These are phyloP conservation scores for Trametes maxima DNA, from an alignment of 768 basidiomycete genomes.

Conservation along the genomic window DNA sequence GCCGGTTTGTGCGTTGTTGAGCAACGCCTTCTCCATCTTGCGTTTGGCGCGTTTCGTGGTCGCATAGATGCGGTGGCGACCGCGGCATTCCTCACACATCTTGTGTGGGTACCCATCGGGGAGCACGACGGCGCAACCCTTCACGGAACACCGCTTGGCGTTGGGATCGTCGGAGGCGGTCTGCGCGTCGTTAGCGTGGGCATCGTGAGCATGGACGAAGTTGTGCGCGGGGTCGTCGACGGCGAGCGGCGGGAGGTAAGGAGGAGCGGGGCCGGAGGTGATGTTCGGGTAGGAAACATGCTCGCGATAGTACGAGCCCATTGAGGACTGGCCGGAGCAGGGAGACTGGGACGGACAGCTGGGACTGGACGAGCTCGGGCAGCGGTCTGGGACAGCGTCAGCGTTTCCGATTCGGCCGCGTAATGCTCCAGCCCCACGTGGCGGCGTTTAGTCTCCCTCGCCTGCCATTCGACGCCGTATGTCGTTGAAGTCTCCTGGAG, in stretches of 20 bases:
- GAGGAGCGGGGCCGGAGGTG: conserved; percentile 7
- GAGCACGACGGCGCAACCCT: conserved; percentile 43
- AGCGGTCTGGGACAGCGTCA: conserved; percentile 14
- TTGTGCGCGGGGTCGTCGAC: background rate
- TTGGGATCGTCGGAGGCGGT: background rate
- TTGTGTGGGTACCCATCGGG: conserved; percentile 39
- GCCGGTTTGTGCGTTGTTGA: conserved; percentile 24
- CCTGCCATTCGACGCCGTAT: too few species aligned
- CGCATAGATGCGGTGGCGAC: conserved; percentile 53
- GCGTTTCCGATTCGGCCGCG: background rate
- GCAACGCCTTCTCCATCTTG: conserved; percentile 52
- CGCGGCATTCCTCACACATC: conserved; percentile 57
- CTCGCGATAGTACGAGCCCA: conserved; percentile 26
- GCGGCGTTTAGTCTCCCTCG: conserved; percentile 9
- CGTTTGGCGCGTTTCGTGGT: conserved; percentile 51
- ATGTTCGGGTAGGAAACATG: conserved; percentile 22
- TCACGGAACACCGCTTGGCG: conserved; percentile 42
- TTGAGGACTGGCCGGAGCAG: conserved; percentile 1
- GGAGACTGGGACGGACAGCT: conserved; percentile 9
- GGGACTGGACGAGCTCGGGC: background rate
- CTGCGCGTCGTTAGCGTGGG: background rate
- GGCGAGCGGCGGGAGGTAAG: conserved; percentile 11
- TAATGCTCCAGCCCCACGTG: conserved; percentile 4
- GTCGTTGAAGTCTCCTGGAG: too few species aligned
- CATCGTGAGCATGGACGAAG: background rate